Conservation (phyloP, 1,139 yeast species). For the Candida buenavistaensis region DNA sequence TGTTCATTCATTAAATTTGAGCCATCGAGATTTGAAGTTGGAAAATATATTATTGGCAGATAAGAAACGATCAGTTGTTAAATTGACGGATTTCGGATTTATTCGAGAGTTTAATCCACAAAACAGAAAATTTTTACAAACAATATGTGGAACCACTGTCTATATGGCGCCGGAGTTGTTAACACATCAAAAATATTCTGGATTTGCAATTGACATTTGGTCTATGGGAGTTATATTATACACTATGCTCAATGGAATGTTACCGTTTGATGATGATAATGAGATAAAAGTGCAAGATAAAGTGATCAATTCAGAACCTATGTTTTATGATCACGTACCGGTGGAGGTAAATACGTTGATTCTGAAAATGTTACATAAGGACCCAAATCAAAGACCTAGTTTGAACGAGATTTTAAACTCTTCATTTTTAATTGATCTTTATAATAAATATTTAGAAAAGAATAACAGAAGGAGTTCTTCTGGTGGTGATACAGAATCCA, state of each 20-base stretch:
- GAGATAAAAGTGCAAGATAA: conserved; percentile 60
- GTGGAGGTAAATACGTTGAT: conserved; percentile 52
- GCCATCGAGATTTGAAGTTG: conserved; percentile 86
- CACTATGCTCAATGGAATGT: conserved; percentile 79
- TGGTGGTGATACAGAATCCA: conserved; percentile 26
- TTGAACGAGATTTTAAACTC: conserved; percentile 60
- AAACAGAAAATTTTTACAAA: conserved; percentile 59
- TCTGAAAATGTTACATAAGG: conserved; percentile 58
- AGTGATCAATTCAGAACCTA: conserved; percentile 69
- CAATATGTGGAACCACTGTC: conserved; percentile 92
- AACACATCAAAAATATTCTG: conserved; percentile 67
- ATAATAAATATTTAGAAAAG: conserved; percentile 26
- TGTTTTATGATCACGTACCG: conserved; percentile 45
- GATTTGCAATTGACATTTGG: conserved; percentile 88
- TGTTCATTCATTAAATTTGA: conserved; percentile 78
- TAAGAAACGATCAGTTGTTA: conserved; percentile 54
- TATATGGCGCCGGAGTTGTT: conserved; percentile 97
- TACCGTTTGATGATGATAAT: conserved; percentile 91
- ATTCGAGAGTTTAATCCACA: conserved; percentile 71
- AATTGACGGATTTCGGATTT: conserved; percentile 91
- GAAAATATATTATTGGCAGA: conserved; percentile 83
- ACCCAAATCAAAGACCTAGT: conserved; percentile 63
- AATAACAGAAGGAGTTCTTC: conserved; percentile 13
- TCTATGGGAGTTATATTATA: conserved; percentile 91
- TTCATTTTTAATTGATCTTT: conserved; percentile 54